Evolutionary conservation across 2,329 filamentous ascomycete genomes (phyloP), one percentile per base, ranked within the genome.

Genomic region (Colletotrichum falcatum): DNA sequence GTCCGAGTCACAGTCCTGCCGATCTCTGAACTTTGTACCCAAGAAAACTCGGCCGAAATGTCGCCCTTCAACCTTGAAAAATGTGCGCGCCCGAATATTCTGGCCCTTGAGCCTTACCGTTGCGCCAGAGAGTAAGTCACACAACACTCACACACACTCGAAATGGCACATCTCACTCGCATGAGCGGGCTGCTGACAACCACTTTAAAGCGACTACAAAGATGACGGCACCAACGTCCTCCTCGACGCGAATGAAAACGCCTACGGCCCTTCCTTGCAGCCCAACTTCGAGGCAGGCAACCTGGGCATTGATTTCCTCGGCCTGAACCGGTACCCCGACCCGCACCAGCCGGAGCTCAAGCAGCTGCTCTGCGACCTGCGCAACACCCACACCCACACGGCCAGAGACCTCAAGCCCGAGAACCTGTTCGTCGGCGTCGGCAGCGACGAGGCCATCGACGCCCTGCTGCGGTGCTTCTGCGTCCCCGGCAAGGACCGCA

Each of bases 241-340:
- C 62, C 92, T 99, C 74, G 96, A 99, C 80, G 96, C 96, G 76
- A 99, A 99, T 78, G 96, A 99, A 84, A 99, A 99, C 78, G 94
- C 96, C 70, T 98, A 92, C 77, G 96, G 96, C 0, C 95, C 96
- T 0, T 92, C 93, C 1, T 84, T 98, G 59, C 83, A 86, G 1
- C 78, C 86, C 49, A 83, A 85, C 14, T 83, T 85, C 60, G 81
- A 88, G 14, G 79, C 85, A 61, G 77, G 78, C 42, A 84, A 86
- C 35, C 85, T 91, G 26, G 83, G 90, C 70, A 85, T 96, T 71
- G 92, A 97, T 82, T 88, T 97, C 73, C 83, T 94, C 61, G 91
- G 93, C 73, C 87, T 99, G 77, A 92, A 99, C 85, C 90, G 96
- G 78, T 99, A 99, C 82, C 96, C 96, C 39, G 96, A 99, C 81